These are phyloP conservation scores for Saxispiralis lemnorum DNA, from an alignment of 495 filamentous ascomycete genomes.

Conservation along the genomic window DNA sequence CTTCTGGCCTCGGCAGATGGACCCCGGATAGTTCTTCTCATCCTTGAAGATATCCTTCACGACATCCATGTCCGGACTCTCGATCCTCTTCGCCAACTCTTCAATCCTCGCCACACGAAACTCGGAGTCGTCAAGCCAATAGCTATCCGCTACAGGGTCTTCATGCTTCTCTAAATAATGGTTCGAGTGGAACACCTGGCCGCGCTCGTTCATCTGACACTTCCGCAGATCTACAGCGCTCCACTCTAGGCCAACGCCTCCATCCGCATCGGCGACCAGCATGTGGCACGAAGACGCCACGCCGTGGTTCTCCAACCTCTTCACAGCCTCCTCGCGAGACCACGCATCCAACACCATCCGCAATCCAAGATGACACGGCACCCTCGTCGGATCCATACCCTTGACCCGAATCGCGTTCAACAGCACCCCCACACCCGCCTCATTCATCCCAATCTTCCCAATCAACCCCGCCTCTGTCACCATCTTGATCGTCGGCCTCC, in stretches of 20 bases:
- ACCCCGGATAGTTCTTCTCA: constrained; percentile 18
- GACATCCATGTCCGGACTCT: constrained; percentile 10
- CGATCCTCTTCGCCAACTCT: constrained; percentile 25
- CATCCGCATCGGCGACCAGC: constrained; percentile 37
- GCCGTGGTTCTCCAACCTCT: constrained; percentile 31
- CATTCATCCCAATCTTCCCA: constrained; percentile 55
- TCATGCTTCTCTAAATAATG: constrained; percentile 36
- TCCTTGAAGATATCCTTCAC: constrained; percentile 20
- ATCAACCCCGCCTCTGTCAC: constrained; percentile 51
- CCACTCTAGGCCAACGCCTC: constrained; percentile 41
- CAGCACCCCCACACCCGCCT: constrained; percentile 42
- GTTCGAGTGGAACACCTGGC: constrained; percentile 43
- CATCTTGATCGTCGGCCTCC: constrained; percentile 33
- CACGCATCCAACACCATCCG: constrained; percentile 36
- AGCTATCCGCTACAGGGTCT: constrained; percentile 29
- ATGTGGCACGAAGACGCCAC: constrained; percentile 47
- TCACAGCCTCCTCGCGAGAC: constrained; percentile 34
- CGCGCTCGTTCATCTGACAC: constrained; percentile 29
- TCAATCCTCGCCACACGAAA: constrained; percentile 31
- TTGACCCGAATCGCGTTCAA: constrained; percentile 48
- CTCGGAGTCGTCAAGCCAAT: constrained; percentile 38
- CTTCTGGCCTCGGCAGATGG: constrained; percentile 17
- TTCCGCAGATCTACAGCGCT: constrained; percentile 35
- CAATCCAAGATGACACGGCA: constrained; percentile 49
- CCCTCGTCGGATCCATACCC: constrained; percentile 33